A percentile compares a stretch with the other conserved stretches of the same genome.
These are phyloP conservation scores for Colletotrichum paranaense DNA, from an alignment of 2,329 filamentous ascomycete genomes.

Conservation along the genomic window DNA sequence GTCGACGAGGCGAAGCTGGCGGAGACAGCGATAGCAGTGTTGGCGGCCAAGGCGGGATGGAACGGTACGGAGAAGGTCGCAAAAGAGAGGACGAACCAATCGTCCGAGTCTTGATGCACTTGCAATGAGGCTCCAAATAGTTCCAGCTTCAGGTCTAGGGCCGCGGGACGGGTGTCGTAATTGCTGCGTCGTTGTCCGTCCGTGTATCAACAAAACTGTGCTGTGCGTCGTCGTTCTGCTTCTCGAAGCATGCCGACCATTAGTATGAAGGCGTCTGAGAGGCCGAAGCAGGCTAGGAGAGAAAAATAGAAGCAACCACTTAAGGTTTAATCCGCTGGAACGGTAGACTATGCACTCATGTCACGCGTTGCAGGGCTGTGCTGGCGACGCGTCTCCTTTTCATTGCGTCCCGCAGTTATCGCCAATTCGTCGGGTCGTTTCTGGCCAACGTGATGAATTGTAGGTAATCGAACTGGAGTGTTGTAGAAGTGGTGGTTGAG, in stretches of 20 bases:
- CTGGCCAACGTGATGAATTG: not conserved
- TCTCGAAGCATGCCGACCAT: constrained; percentile 17
- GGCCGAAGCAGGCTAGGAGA: not conserved
- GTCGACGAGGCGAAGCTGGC: not conserved
- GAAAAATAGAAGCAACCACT: not conserved
- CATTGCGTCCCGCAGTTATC: not conserved
- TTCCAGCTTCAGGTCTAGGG: not conserved
- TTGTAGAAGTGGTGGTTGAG: not conserved
- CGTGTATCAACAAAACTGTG: not conserved
- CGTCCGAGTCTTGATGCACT: constrained; percentile 6
- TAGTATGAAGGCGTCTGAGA: not conserved
- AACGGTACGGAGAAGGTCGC: not conserved
- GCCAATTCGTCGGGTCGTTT: not conserved
- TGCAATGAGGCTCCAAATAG: not conserved
- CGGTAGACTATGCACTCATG: not conserved
- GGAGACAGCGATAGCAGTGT: not conserved
- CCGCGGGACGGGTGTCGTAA: not conserved
- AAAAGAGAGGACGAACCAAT: constrained; percentile 30
- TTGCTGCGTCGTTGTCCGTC: not conserved
- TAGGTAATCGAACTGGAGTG: not conserved
- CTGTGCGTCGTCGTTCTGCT: not conserved
- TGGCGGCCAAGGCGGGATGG: not conserved
- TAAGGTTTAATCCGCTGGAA: constrained; percentile 18
- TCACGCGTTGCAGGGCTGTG: constrained; percentile 14
- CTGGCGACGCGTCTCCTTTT: not conserved